A percentile compares a stretch with the other conserved stretches of the same genome.
phyloP scores from a whole-genome alignment of 2,329 filamentous ascomycete genomes.

The Stylonectria norvegica region DNA sequence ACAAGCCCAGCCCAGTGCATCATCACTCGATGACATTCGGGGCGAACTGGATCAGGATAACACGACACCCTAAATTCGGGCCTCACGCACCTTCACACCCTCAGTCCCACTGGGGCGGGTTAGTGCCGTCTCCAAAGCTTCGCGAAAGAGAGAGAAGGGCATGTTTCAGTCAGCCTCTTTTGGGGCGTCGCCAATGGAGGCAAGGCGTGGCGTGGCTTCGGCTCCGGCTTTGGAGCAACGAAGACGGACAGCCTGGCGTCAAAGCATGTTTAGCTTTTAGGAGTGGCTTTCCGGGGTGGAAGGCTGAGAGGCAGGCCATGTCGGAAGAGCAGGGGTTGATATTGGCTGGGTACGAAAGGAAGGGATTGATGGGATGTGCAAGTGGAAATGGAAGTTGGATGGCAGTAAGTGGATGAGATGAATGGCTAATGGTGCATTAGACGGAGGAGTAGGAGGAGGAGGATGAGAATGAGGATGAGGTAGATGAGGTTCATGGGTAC shows the following conservation, averaged over 20 bases:
- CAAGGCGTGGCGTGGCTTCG: constrained; percentile 25
- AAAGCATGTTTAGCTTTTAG: constrained; percentile 25
- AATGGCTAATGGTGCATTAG: constrained; percentile 7
- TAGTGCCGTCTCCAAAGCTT: too few relatives aligned
- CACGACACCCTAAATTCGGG: constrained; percentile 24
- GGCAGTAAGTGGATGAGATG: constrained; percentile 3
- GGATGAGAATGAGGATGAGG: too few relatives aligned
- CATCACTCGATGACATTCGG: constrained; percentile 21
- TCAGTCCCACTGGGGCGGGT: constrained; percentile 18
- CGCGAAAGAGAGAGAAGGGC: constrained; percentile 19
- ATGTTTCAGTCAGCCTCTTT: constrained; percentile 27
- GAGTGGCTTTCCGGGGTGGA: constrained; percentile 21
- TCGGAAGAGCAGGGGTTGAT: constrained; percentile 18
- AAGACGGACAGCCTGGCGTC: constrained; percentile 12
- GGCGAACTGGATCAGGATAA: constrained; percentile 15
- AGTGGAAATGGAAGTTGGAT: not conserved
- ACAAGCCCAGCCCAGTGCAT: constrained; percentile 17
- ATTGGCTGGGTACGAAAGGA: constrained; percentile 13
- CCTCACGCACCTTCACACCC: constrained; percentile 12
- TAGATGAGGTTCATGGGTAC: too few relatives aligned
- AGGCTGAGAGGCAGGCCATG: constrained; percentile 14
- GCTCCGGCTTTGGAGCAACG: constrained; percentile 21
- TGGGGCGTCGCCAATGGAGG: constrained; percentile 18
- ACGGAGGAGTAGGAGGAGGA: constrained; percentile 6
- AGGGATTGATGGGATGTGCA: constrained; percentile 2